A percentile compares a stretch with the other conserved stretches of the same genome.
Evolutionary conservation across 2,329 filamentous ascomycete species (phyloP).

Genomic region (Dactylonectria estremocensis): DNA sequence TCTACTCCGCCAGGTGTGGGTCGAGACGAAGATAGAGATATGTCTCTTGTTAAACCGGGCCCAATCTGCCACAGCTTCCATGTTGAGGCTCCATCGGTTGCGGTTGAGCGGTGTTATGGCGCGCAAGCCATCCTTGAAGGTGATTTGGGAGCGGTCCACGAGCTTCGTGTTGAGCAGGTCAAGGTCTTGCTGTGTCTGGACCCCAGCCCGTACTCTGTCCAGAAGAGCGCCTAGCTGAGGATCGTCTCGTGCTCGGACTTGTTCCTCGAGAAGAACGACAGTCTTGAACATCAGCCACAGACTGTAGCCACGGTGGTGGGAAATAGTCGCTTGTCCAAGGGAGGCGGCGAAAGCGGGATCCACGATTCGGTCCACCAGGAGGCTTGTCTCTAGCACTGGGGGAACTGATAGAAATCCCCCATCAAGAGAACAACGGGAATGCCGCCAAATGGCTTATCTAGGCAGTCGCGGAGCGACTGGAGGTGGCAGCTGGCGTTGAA

Average conservation of each 20-base stretch:
- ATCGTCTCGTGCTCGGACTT: constrained; percentile 29
- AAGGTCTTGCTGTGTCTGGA: constrained; percentile 17
- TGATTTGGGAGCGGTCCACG: constrained; percentile 28
- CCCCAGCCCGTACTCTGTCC: constrained; percentile 25
- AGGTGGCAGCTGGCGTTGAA: constrained; percentile 21
- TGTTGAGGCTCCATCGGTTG: constrained; percentile 25
- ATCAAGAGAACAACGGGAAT: constrained; percentile 33
- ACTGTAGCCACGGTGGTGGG: constrained; percentile 21
- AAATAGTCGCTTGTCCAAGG: constrained; percentile 23
- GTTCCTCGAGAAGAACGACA: constrained; percentile 31
- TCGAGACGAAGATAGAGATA: neutral
- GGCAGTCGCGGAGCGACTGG: constrained; percentile 23
- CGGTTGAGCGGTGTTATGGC: constrained; percentile 33
- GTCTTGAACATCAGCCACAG: constrained; percentile 34
- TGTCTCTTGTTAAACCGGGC: constrained; percentile 24
- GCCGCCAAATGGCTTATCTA: constrained; percentile 30
- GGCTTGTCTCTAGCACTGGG: constrained; percentile 27
- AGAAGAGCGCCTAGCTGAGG: constrained; percentile 30
- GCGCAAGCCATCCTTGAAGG: constrained; percentile 31
- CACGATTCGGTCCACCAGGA: constrained; percentile 26
- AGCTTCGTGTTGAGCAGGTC: constrained; percentile 17
- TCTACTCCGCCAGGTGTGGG: neutral
- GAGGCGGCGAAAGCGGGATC: constrained; percentile 17
- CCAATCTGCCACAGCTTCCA: constrained; percentile 26
- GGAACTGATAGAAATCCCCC: constrained; percentile 29